Evolutionary conservation across 495 filamentous ascomycete species (phyloP), one percentile per base, ranked within the genome.

Genomic region (Podospora conica): DNA sequence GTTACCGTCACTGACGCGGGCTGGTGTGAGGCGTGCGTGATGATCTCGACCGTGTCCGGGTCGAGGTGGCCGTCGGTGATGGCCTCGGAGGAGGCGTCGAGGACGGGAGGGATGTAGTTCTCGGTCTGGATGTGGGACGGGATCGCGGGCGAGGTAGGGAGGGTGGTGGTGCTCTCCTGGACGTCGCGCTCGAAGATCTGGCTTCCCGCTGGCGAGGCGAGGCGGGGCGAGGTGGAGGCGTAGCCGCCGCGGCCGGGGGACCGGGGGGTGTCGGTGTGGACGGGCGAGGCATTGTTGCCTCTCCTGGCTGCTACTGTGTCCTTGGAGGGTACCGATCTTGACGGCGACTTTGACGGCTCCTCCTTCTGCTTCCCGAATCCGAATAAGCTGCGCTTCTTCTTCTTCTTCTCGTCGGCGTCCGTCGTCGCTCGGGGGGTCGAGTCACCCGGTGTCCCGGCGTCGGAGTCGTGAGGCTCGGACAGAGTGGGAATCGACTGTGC

Each of bases 131-230:
- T 96, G 72, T 97, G 93, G 2, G 88, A 85, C 9, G 93, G 93
- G 65, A 95, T 94, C 10, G 90, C 87, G 3, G 90, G 85, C 11
- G 88, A 90, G 55, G 82, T 85, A 60, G 91, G 87, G 8, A 82
- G 72, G n/a, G 85, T 77, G 9, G 85, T 54, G 28, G 84, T 78
- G 70, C 84, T 86, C 71, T 97, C 93, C 74, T 97, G 93, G 15
- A 97, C 93, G 76, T 91, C 88, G 69, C 93, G 90, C 81, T 97
- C 93, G 77, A 97, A 97, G 71, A 97, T 97, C 70, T 94, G 91
- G 24, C 91, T 92, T 33, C 81, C 87, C 6, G 87, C 86, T 11
- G 88, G 87, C 15, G 88, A 90, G 57, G 84, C 80, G 55, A 88
- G 74, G 53, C 85, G 81, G 5, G 87, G 86, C 4, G 87, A 88